A percentile compares a stretch with the other conserved stretches of the same genome.
phyloP scores from a whole-genome alignment of 192 early-diverging fungal species.

The Jimgerdemannia lactiflua region DNA sequence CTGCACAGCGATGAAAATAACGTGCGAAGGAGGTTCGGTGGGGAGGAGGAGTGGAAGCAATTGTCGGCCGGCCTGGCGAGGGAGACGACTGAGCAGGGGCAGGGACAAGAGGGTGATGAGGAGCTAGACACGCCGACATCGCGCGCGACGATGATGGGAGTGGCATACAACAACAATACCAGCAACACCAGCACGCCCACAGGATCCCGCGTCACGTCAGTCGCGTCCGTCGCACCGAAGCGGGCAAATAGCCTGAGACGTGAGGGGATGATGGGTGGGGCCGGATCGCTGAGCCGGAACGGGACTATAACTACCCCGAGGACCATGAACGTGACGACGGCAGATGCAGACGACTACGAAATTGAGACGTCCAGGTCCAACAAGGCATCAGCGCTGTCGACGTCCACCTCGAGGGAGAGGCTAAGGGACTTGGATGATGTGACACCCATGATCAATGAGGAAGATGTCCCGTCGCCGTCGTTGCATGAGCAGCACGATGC shows the following conservation, averaged over 20 bases:
- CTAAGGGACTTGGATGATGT: not conserved
- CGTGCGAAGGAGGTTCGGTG: too few species aligned
- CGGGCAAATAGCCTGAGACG: not conserved
- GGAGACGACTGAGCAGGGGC: not conserved
- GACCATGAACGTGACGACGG: not conserved
- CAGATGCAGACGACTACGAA: not conserved
- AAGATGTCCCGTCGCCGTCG: not conserved
- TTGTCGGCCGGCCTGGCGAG: too few species aligned
- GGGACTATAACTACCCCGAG: not conserved
- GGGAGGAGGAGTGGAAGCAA: too few species aligned
- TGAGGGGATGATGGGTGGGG: not conserved
- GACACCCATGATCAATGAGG: not conserved
- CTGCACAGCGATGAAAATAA: not conserved
- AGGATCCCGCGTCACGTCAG: too few species aligned
- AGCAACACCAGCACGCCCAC: too few species aligned
- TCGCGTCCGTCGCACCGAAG: not conserved
- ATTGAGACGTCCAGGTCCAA: not conserved
- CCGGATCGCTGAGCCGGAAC: not conserved
- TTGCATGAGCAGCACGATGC: too few species aligned
- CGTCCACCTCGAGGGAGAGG: not conserved
- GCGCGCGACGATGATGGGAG: too few species aligned
- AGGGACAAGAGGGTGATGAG: not conserved
- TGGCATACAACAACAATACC: not conserved
- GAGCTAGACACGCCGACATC: too few species aligned
- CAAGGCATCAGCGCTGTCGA: not conserved